Base-by-base conservation (phyloP, 768 basidiomycete genomes). In the Collybiopsis confluens region DNA sequence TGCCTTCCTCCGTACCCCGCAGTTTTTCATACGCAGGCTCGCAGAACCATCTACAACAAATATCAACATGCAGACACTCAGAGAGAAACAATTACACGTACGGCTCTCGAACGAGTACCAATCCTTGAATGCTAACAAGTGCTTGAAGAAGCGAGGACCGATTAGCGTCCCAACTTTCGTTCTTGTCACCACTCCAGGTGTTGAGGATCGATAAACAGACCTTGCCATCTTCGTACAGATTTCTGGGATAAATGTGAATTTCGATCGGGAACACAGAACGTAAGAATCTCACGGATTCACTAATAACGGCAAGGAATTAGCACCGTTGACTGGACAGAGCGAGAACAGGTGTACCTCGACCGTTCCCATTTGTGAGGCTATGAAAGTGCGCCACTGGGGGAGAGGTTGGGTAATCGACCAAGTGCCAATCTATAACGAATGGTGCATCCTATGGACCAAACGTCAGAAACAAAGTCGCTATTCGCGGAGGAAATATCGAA, bases 21-120 rank as follows among this genome's bases (percentile, higher is more conserved):
- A 96, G 73, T 63, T 94, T 97, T 63, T 96, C 94, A 62, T 88
- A 97, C 0, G 92, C 92, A 23, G 94, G 94, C 64, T 98, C 93
- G 60, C 90, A 92, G 64, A 86, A 94, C 87, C 86, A 92, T 54
- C 88, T 91, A 59, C 15, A 35, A 43, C 24, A 41, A 54, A 41
- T 54, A 48, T 45, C 8, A 52, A 54, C n/a, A 6, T 54, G 11
- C 8, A 18, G 26, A 15, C 18, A 18, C 36, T 41, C 40, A 9
- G 26, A 21, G 36, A 2, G 24, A 20, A 45, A 20, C 38, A 3
- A 5, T 4, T 42, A 50, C 33, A 80, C 91, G 65, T 71, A 96
- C 80, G 94, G 94, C 64, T 94, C 88, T 67, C 90, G 90, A 11
- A 96, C 92, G 6, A 98, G 77, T 4, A 98, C 94, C 7, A 96